Evolutionary conservation across 2,329 filamentous ascomycete species (phyloP).

Genomic region (Aureobasidium subglaciale): DNA sequence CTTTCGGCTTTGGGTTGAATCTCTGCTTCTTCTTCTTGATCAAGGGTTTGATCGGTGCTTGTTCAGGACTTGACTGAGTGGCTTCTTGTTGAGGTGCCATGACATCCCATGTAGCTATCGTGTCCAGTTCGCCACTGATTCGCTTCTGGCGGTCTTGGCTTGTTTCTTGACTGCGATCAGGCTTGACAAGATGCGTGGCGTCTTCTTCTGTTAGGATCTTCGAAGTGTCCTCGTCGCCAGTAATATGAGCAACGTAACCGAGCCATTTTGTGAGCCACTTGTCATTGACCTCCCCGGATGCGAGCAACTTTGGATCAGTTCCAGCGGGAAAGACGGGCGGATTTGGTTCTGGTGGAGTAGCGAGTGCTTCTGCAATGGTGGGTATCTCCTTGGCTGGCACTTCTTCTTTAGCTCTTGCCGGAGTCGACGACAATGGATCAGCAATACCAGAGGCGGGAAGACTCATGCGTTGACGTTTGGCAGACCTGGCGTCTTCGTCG

Average conservation of each 20-base stretch:
- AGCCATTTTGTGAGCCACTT: slow-evolving; percentile 4
- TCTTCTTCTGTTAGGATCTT: not conserved
- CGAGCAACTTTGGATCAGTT: not conserved
- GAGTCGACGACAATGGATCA: no score
- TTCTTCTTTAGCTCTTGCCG: no score
- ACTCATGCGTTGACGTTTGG: slow-evolving; percentile 1
- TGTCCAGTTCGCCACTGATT: not conserved
- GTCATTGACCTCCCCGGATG: slow-evolving; percentile 6
- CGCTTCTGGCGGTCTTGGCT: not conserved
- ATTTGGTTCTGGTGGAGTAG: not conserved
- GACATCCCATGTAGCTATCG: not conserved
- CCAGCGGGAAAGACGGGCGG: not conserved
- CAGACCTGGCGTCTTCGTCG: not conserved
- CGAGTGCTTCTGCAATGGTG: not conserved
- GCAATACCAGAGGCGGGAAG: not conserved
- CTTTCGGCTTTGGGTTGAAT: slow-evolving; percentile 1
- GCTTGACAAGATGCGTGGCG: not conserved
- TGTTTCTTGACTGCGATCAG: not conserved
- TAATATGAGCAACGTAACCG: not conserved
- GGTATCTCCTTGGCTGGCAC: no score
- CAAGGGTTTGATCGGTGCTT: not conserved
- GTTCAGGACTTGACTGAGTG: slow-evolving; percentile 3
- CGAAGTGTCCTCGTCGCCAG: slow-evolving; percentile 9
- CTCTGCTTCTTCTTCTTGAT: slow-evolving; percentile 4
- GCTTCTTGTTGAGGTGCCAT: not conserved